Conservation (phyloP, 1,139 yeast species). For the Torulaspora globosa region DNA sequence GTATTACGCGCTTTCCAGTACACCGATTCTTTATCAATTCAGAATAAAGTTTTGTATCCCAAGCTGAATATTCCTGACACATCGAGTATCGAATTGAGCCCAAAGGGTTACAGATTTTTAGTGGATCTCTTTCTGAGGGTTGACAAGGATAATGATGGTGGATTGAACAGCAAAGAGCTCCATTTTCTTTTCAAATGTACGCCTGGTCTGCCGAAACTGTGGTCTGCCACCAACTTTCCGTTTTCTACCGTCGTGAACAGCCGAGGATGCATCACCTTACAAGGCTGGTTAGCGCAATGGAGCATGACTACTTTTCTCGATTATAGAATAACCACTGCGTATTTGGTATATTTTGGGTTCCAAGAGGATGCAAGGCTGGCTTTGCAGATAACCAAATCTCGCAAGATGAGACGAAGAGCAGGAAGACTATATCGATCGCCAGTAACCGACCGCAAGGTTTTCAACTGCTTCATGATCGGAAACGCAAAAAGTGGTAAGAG, state of each 20-base stretch:
- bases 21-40: conserved; percentile 83
- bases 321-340: conserved; percentile 77
- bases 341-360: conserved; percentile 84
- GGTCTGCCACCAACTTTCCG: conserved; percentile 87
- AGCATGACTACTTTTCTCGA: conserved; percentile 89
- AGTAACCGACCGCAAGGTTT: conserved; percentile 80
- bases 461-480: conserved; percentile 84
- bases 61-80: conserved; percentile 68
- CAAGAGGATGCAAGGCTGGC: conserved; percentile 55
- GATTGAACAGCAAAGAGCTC: conserved; percentile 71
- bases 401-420: conserved; percentile 59
- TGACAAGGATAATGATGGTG: conserved; percentile 95
- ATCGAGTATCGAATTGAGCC: conserved; percentile 86
- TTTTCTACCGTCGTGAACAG: conserved; percentile 83
- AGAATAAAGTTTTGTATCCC: conserved; percentile 74
- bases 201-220: conserved; percentile 83
- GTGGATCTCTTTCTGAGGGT: conserved; percentile 84
- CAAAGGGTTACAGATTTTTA: conserved; percentile 85
- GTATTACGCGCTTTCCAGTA: conserved; percentile 81
- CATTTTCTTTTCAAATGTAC: conserved; percentile 72
- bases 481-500: conserved; percentile 84
- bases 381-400: conserved; percentile 73
- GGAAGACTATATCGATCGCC: conserved; percentile 66
- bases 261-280: conserved; percentile 81
- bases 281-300: conserved; percentile 99